Evolutionary conservation across 352 stramenopile genomes (phyloP).

Genomic region (Phytophthora cryptogea): DNA sequence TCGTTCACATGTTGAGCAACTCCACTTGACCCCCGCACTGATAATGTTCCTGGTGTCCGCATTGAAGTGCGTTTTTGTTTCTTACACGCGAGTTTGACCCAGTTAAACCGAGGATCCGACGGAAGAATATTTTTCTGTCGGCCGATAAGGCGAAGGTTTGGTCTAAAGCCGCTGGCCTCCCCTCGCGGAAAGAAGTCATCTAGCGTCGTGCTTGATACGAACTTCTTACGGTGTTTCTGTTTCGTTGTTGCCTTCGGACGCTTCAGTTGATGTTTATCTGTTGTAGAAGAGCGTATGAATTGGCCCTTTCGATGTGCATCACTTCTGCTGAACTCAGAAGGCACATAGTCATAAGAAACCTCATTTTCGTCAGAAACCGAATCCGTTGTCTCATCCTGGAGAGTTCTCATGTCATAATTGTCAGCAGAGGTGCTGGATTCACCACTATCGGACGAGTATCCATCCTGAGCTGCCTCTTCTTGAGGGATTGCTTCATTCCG

Average conservation of each 20-base stretch:
- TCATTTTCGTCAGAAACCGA: conserved; percentile 11
- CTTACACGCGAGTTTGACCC: conserved; percentile 43
- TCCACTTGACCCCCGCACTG: conserved; percentile 3
- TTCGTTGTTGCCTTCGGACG: not conserved
- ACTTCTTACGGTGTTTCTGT: conserved; percentile 6
- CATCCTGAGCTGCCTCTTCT: conserved; percentile 4
- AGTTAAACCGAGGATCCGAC: conserved; percentile 55
- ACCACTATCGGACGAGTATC: conserved; percentile 30
- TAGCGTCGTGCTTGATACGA: conserved; percentile 31
- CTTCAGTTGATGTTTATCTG: not conserved
- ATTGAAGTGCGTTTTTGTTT: conserved; percentile 30
- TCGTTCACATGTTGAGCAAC: conserved; percentile 6
- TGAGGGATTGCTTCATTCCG: conserved; percentile 31
- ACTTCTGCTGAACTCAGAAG: not conserved
- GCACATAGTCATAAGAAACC: conserved; percentile 27
- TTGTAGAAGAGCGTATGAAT: conserved; percentile 1
- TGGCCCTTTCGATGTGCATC: conserved; percentile 1
- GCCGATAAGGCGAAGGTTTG: conserved; percentile 46
- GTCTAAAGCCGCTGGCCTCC: conserved; percentile 14
- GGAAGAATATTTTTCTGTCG: conserved; percentile 35
- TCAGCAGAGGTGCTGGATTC: conserved; percentile 19
- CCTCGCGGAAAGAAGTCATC: conserved; percentile 37
- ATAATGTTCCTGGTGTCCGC: not conserved
- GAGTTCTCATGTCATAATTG: conserved; percentile 1
- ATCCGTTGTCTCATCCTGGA: conserved; percentile 3